phyloP scores from a whole-genome alignment of 768 basidiomycete species.

The Tylopilus felleus region DNA sequence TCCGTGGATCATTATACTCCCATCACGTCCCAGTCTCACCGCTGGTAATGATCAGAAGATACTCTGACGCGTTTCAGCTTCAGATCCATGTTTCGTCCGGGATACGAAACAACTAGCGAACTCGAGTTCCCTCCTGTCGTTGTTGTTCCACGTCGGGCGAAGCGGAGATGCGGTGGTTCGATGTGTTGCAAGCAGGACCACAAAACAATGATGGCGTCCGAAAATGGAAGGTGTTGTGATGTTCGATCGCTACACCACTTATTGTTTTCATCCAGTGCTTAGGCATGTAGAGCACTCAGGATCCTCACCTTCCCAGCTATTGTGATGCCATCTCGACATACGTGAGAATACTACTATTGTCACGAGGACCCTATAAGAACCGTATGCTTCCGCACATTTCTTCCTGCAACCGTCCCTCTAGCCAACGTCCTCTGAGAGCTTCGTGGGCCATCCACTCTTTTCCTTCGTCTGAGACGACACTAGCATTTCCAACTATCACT shows the following conservation, averaged over 20 bases:
- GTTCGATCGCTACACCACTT: constrained; percentile 1
- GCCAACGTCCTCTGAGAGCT: constrained; percentile 24
- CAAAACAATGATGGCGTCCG: constrained; percentile 4
- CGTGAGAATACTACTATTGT: constrained; percentile 14
- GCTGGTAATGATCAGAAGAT: neutral
- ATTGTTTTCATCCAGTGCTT: constrained; percentile 11
- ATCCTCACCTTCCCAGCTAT: neutral
- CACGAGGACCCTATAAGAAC: constrained; percentile 18
- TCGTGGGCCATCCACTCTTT: constrained; percentile 25
- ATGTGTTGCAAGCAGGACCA: too few species aligned
- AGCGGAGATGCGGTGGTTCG: neutral
- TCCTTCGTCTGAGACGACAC: constrained; percentile 25
- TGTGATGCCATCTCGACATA: neutral
- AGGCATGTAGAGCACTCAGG: neutral
- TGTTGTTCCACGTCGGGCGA: neutral
- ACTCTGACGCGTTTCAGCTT: neutral
- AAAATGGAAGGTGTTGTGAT: constrained; percentile 23
- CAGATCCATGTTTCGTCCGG: neutral
- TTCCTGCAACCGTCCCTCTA: neutral
- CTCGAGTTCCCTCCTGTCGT: neutral
- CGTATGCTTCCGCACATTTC: neutral
- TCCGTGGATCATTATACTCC: too few species aligned
- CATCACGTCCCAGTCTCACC: too few species aligned
- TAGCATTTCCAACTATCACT: neutral
- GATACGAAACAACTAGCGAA: neutral